Conservation (phyloP, 352 stramenopile genomes). For the Phytophthora tentaculata region DNA sequence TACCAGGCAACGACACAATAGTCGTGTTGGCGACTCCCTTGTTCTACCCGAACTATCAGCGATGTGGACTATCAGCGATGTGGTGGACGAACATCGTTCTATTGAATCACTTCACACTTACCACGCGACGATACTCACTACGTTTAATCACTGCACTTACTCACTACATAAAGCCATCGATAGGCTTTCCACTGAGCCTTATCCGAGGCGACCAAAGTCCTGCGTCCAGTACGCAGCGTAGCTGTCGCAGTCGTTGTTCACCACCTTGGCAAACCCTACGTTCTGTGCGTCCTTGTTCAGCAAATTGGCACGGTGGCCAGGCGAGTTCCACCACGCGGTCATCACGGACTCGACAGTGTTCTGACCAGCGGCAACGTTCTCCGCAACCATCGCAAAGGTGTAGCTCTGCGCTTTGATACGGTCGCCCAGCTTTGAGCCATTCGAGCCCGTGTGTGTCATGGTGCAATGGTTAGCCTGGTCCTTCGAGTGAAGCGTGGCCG, state of each 20-base stretch:
- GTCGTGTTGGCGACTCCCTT: too few relatives aligned
- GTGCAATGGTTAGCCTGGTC: slow-evolving; percentile 49
- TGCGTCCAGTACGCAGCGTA: slow-evolving; percentile 47
- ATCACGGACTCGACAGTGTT: slow-evolving; percentile 46
- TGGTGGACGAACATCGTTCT: neutral
- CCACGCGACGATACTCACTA: neutral
- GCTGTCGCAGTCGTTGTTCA: slow-evolving; percentile 36
- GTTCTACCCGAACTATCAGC: neutral
- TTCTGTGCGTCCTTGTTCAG: slow-evolving; percentile 35
- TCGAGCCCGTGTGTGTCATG: slow-evolving; percentile 53
- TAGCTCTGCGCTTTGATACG: slow-evolving; percentile 45
- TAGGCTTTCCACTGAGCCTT: slow-evolving; percentile 16
- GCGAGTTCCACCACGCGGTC: slow-evolving; percentile 59
- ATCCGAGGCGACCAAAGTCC: slow-evolving; percentile 33
- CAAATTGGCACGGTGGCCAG: slow-evolving; percentile 55
- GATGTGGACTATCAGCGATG: too few relatives aligned
- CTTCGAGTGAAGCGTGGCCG: slow-evolving; percentile 48
- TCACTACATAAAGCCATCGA: slow-evolving; percentile 9
- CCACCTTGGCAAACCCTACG: slow-evolving; percentile 40
- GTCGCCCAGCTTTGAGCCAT: slow-evolving; percentile 39
- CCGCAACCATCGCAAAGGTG: slow-evolving; percentile 37
- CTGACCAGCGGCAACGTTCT: slow-evolving; percentile 65
- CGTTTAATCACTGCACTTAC: neutral
- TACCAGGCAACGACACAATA: too few relatives aligned
- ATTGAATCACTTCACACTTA: neutral